A percentile compares a stretch with the other conserved stretches of the same genome.
Evolutionary conservation across 2,329 filamentous ascomycete species (phyloP).

Genomic region (Talaromyces atroroseus): DNA sequence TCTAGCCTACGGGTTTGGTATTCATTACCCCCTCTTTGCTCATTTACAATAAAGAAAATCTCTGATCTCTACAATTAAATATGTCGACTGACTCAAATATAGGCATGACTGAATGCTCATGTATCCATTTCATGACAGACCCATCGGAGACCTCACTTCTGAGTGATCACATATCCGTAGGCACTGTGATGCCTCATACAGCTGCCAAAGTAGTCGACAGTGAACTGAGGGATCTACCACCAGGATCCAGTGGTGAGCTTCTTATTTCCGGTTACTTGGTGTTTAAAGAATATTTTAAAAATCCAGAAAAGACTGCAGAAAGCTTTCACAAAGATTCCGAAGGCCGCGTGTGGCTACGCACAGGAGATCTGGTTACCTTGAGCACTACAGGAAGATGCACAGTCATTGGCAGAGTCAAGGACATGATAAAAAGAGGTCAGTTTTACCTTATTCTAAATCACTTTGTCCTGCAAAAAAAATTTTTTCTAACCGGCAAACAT

Average conservation of each 20-base stretch:
- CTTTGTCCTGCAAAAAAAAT: not conserved
- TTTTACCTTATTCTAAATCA: not conserved
- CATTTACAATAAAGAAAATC: not conserved
- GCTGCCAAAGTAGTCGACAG: not conserved
- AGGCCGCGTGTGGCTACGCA: not conserved
- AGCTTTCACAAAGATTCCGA: not conserved
- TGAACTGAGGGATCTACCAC: not conserved
- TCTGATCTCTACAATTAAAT: not conserved
- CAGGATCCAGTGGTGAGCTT: not conserved
- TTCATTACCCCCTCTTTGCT: not conserved
- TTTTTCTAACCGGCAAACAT: not conserved
- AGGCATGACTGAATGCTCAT: not conserved
- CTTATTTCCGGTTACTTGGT: not conserved
- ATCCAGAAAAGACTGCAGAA: not conserved
- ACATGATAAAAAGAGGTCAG: conserved; percentile 1
- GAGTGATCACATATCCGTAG: not conserved
- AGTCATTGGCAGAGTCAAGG: not conserved
- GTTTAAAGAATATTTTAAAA: not conserved
- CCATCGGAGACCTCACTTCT: not conserved
- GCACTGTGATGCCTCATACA: not conserved
- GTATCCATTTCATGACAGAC: not conserved
- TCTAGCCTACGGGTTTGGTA: not conserved
- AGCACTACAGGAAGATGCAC: not conserved
- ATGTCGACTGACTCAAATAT: not conserved
- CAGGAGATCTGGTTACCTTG: not conserved